These are phyloP conservation scores for Raffaelea deltoideospora DNA, from an alignment of 2,329 filamentous ascomycete species.

Conservation along the genomic window DNA sequence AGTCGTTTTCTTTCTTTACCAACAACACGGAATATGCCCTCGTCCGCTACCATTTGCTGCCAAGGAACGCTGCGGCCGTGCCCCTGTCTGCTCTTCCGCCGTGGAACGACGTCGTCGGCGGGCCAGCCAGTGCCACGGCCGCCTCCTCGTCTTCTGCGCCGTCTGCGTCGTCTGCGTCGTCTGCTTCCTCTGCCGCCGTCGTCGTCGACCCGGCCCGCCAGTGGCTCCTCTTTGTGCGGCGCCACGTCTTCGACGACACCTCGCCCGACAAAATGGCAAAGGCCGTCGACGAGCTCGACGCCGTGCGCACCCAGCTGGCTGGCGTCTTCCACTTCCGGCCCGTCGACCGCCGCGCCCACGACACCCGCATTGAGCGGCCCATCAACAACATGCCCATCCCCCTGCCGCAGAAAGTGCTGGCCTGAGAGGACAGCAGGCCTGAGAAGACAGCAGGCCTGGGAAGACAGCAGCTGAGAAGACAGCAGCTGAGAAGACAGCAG, in stretches of 20 bases:
- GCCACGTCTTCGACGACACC: conserved; percentile 38
- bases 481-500: too few species aligned
- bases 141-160: too few species aligned
- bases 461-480: too few species aligned
- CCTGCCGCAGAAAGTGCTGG: conserved; percentile 4
- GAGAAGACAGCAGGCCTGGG: too few species aligned
- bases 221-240: conserved; percentile 41
- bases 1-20: conserved; percentile 36
- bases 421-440: too few species aligned
- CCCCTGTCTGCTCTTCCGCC: conserved; percentile 26
- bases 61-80: conserved; percentile 13
- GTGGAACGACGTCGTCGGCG: conserved; percentile 28
- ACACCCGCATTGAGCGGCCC: conserved; percentile 27
- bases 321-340: conserved; percentile 36
- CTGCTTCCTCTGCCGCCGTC: too few species aligned
- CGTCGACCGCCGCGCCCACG: conserved; percentile 36
- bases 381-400: conserved; percentile 2
- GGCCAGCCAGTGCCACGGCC: too few species aligned
- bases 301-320: conserved; percentile 29
- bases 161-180: too few species aligned
- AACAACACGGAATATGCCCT: conserved; percentile 40
- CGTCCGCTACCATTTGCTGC: conserved; percentile 27
- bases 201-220: conserved; percentile 25
- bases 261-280: conserved; percentile 42
- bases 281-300: conserved; percentile 34